These are phyloP conservation scores for Psophocarpus tetragonolobus DNA, from an alignment of 306 rosid species.

Conservation along the genomic window DNA sequence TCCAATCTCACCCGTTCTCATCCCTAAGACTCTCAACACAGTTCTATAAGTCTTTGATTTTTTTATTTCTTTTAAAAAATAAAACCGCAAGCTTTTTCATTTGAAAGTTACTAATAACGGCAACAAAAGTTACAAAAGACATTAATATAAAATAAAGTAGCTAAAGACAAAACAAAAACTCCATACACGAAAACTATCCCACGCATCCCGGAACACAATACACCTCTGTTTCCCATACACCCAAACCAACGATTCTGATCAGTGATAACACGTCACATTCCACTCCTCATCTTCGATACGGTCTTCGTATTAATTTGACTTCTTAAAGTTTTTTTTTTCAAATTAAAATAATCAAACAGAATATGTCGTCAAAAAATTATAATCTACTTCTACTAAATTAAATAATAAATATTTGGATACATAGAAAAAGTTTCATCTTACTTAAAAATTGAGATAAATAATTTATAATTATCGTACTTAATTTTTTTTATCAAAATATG, in stretches of 20 bases:
- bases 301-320: background rate
- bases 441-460: too few species aligned
- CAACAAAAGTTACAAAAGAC: background rate
- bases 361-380: background rate
- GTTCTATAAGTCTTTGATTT: background rate
- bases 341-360: background rate
- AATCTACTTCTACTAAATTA: too few species aligned
- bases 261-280: background rate
- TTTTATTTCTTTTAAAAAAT: background rate
- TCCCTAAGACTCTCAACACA: background rate
- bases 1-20: background rate
- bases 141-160: background rate
- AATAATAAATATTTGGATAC: too few species aligned
- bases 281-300: background rate
- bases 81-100: background rate
- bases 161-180: background rate
- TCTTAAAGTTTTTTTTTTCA: background rate
- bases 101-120: background rate
- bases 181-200: background rate
- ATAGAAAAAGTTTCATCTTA: too few species aligned
- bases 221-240: background rate
- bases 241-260: background rate
- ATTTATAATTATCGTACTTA: too few species aligned
- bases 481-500: too few species aligned
- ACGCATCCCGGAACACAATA: background rate